Percentiles rank a stretch among this genome's conserved stretches.
phyloP scores from a whole-genome alignment of 148 eudicot genomes.

The Vaccinium corymbosum region DNA sequence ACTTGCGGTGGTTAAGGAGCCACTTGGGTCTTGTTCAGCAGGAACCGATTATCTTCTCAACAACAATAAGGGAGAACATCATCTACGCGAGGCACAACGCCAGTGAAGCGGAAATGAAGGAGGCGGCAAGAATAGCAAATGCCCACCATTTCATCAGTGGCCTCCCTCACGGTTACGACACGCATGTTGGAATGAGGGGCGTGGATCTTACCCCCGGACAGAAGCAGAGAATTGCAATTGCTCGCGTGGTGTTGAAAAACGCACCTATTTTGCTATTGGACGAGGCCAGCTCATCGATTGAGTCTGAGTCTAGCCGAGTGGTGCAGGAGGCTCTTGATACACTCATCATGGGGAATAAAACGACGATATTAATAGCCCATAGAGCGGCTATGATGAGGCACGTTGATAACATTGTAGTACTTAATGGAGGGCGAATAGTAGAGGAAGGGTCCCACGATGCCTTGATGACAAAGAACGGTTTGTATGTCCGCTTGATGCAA shows the following conservation, averaged over 20 bases:
- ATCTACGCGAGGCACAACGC: slow-evolving; percentile 98
- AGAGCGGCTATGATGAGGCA: slow-evolving; percentile 98
- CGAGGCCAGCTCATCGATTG: slow-evolving; percentile 95
- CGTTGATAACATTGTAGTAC: slow-evolving; percentile 91
- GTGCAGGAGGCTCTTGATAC: slow-evolving; percentile 98
- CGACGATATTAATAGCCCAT: slow-evolving; percentile 86
- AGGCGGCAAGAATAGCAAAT: slow-evolving; percentile 97
- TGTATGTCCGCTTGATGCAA: slow-evolving; percentile 93
- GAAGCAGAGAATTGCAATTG: slow-evolving; percentile 95
- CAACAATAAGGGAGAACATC: slow-evolving; percentile 88
- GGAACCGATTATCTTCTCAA: slow-evolving; percentile 92
- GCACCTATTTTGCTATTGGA: slow-evolving; percentile 93
- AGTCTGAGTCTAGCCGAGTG: slow-evolving; percentile 93
- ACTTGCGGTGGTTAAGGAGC: slow-evolving; percentile 90
- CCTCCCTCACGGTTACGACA: slow-evolving; percentile 97
- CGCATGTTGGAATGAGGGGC: slow-evolving; percentile 98
- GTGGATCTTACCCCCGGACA: slow-evolving; percentile 96
- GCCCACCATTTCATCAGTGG: slow-evolving; percentile 98
- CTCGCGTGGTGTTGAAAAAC: slow-evolving; percentile 81
- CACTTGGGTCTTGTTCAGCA: slow-evolving; percentile 97
- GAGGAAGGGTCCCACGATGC: slow-evolving; percentile 86
- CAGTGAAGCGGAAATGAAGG: slow-evolving; percentile 98
- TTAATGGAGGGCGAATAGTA: slow-evolving; percentile 90
- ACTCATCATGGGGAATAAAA: slow-evolving; percentile 89
- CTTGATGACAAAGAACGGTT: slow-evolving; percentile 69